phyloP scores from a whole-genome alignment of 495 filamentous ascomycete genomes.

The Cairneyella variabilis region DNA sequence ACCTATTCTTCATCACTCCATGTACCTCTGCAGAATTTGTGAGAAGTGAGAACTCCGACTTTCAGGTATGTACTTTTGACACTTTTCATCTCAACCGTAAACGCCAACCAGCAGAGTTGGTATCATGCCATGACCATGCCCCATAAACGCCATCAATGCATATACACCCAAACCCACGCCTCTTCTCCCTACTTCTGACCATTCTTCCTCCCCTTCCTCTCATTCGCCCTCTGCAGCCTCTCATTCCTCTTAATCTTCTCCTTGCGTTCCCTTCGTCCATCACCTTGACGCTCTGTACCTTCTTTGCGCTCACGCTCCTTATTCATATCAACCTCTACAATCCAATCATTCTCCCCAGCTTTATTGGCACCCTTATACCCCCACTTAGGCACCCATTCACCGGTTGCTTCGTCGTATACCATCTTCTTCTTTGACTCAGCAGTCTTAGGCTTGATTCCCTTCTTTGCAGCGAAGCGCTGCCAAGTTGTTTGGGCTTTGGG shows the following conservation, averaged over 20 bases:
- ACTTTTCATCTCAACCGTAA: too few species aligned
- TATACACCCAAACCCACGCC: too few species aligned
- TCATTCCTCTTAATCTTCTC: constrained; percentile 66
- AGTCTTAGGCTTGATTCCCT: constrained; percentile 84
- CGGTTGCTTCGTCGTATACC: constrained; percentile 77
- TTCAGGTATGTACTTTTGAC: too few species aligned
- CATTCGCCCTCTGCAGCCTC: constrained; percentile 65
- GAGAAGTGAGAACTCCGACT: too few species aligned
- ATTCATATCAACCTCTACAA: constrained; percentile 86
- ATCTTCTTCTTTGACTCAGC: constrained; percentile 61
- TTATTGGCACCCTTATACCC: constrained; percentile 93
- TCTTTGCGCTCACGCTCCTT: constrained; percentile 62
- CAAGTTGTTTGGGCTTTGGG: constrained; percentile 84
- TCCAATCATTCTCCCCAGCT: constrained; percentile 70
- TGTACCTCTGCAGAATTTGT: too few species aligned
- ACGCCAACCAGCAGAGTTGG: too few species aligned
- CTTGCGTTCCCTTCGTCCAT: constrained; percentile 59
- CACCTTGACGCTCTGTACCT: constrained; percentile 53
- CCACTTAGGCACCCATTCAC: constrained; percentile 90
- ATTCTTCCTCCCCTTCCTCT: constrained; percentile 47
- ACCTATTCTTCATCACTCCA: too few species aligned
- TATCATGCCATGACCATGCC: too few species aligned
- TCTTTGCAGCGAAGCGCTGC: constrained; percentile 92
- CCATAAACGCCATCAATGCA: too few species aligned
- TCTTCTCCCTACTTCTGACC: too few species aligned